Percentiles rank a stretch among this genome's conserved stretches.
These are phyloP conservation scores for Amanita brunnescens DNA, from an alignment of 768 basidiomycete genomes.

Conservation along the genomic window DNA sequence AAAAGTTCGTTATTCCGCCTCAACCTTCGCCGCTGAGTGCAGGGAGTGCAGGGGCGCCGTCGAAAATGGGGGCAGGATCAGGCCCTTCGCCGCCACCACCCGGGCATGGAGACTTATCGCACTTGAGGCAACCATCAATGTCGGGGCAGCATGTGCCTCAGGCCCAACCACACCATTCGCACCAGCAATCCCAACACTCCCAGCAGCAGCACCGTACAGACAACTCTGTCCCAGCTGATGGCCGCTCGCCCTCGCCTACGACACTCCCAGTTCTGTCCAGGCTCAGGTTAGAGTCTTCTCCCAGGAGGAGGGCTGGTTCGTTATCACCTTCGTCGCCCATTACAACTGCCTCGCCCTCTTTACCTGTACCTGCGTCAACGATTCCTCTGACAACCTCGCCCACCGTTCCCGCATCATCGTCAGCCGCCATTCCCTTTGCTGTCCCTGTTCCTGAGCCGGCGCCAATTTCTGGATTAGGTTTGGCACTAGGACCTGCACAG, in stretches of 20 bases:
- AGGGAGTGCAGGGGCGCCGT: neutral
- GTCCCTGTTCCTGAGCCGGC: neutral
- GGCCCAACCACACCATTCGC: neutral
- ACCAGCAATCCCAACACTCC: neutral
- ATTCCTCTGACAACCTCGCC: too few species aligned
- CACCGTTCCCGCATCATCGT: too few species aligned
- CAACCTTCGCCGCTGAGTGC: neutral
- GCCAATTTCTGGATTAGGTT: neutral
- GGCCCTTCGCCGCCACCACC: neutral
- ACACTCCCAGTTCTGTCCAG: neutral
- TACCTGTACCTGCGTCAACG: neutral
- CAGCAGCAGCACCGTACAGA: neutral
- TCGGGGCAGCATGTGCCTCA: neutral
- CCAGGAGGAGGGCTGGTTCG: neutral
- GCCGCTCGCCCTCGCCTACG: neutral
- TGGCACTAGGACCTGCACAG: neutral
- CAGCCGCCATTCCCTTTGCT: too few species aligned
- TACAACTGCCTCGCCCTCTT: neutral
- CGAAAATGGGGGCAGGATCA: neutral
- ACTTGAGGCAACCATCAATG: neutral
- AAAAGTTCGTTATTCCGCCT: neutral
- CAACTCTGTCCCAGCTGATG: neutral
- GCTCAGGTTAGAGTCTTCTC: neutral
- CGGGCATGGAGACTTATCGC: neutral
- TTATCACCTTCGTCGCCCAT: conserved; percentile 21